Conservation (phyloP, 768 basidiomycete genomes). For the Cyclocybe aegerita region DNA sequence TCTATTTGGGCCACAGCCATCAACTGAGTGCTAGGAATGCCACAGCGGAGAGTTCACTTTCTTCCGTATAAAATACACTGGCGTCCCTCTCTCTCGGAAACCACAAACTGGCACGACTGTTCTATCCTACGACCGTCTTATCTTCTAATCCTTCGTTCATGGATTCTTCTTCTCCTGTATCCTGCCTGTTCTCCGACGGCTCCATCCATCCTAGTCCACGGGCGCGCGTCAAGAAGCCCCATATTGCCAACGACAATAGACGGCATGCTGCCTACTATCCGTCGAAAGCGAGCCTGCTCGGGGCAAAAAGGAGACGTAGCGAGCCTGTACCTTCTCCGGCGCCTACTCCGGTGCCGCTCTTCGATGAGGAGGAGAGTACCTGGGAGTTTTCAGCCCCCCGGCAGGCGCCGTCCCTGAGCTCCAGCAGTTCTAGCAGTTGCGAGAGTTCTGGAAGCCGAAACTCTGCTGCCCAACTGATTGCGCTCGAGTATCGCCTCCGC, state of each 20-base stretch:
- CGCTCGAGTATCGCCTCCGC: slow-evolving; percentile 35
- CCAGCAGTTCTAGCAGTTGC: slow-evolving; percentile 20
- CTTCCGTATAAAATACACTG: too few relatives aligned
- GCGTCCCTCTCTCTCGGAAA: too few relatives aligned
- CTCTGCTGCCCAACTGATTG: slow-evolving; percentile 41
- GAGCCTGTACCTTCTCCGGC: too few relatives aligned
- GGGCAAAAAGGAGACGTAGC: slow-evolving; percentile 11
- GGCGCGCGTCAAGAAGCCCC: neutral
- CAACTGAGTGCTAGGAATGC: too few relatives aligned
- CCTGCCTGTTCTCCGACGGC: neutral
- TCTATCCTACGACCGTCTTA: too few relatives aligned
- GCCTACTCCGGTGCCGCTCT: too few relatives aligned
- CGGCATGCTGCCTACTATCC: slow-evolving; percentile 37
- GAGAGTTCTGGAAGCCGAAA: slow-evolving; percentile 16
- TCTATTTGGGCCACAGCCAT: too few relatives aligned
- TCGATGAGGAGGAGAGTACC: slow-evolving; percentile 28
- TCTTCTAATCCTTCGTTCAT: too few relatives aligned
- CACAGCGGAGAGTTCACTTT: too few relatives aligned
- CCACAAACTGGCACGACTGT: too few relatives aligned
- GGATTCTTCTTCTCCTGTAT: too few relatives aligned
- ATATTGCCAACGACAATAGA: slow-evolving; percentile 16
- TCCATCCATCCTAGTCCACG: neutral
- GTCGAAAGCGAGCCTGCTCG: slow-evolving; percentile 20
- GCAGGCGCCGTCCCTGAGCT: slow-evolving; percentile 20
- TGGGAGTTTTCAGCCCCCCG: slow-evolving; percentile 36